phyloP scores from a whole-genome alignment of 225 moss, liverwort and hornwort species.

The Anthoceros angustus region DNA sequence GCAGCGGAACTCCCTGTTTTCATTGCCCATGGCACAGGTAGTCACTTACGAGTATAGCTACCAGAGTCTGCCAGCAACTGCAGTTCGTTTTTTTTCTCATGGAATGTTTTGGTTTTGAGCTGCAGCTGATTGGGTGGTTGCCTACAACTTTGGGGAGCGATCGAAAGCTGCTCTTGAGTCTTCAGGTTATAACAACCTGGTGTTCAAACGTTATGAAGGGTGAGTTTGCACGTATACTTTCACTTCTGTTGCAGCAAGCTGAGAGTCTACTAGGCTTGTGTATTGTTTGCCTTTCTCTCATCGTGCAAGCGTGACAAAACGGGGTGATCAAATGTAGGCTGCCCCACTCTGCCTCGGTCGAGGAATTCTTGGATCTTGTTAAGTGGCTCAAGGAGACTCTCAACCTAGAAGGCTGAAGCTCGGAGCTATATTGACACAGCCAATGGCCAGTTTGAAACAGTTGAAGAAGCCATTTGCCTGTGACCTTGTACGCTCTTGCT shows the following conservation, averaged over 20 bases:
- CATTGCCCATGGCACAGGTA: not conserved
- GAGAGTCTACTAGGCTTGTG: not conserved
- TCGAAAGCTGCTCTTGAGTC: constrained; percentile 1
- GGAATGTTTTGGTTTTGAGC: not conserved
- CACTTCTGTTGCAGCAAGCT: no score
- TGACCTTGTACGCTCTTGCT: no score
- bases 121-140: not conserved
- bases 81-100: not conserved
- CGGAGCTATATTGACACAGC: no score
- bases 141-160: constrained; percentile 4
- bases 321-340: not conserved
- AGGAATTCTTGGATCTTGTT: not conserved
- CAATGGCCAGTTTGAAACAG: no score
- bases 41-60: not conserved
- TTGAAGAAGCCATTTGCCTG: no score
- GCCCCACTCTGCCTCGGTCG: not conserved
- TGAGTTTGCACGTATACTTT: not conserved
- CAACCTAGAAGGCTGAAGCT: not conserved
- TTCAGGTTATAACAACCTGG: not conserved
- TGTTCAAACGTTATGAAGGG: not conserved
- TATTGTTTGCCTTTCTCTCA: not conserved
- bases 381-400: not conserved
- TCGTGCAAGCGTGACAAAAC: not conserved
- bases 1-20: not conserved
- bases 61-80: not conserved